Evolutionary conservation across 306 rosid genomes (phyloP).

Genomic region (Arachis hypogaea): DNA sequence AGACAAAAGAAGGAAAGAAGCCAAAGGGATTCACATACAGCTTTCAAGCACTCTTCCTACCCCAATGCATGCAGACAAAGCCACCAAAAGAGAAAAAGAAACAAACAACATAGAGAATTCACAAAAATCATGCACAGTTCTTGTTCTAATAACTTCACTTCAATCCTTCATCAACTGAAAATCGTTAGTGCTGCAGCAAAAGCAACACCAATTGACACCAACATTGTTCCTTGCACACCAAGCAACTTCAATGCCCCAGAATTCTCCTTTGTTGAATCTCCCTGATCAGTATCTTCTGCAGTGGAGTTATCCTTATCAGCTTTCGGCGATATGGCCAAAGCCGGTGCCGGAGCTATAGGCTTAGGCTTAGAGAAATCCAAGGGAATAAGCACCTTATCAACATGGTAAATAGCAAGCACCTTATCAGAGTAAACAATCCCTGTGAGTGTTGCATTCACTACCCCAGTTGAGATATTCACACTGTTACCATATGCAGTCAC

Average conservation of each 20-base stretch:
- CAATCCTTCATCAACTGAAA: constrained; percentile 14
- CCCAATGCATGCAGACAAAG: neutral
- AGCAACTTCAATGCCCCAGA: constrained; percentile 39
- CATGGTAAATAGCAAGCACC: constrained; percentile 63
- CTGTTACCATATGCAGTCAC: constrained; percentile 64
- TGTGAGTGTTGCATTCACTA: constrained; percentile 57
- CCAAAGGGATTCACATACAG: constrained; percentile 8
- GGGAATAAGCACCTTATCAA: constrained; percentile 64
- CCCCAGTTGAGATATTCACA: constrained; percentile 65
- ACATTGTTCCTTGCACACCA: constrained; percentile 31
- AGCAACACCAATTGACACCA: constrained; percentile 34
- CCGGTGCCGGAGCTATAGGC: constrained; percentile 53
- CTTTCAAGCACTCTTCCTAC: constrained; percentile 27
- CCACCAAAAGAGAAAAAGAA: constrained; percentile 9
- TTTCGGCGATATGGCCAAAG: constrained; percentile 46
- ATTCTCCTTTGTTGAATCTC: constrained; percentile 26
- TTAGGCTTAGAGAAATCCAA: constrained; percentile 54
- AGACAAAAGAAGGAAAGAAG: constrained; percentile 20
- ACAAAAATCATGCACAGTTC: neutral
- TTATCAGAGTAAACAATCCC: constrained; percentile 65
- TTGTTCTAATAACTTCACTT: constrained; percentile 11
- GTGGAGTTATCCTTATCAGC: constrained; percentile 46
- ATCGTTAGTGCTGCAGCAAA: neutral
- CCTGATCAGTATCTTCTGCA: constrained; percentile 36
- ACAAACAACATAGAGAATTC: neutral